Percentiles rank a stretch among this genome's conserved stretches.
These are phyloP conservation scores for Cokeromyces recurvatus DNA, from an alignment of 371 early-diverging fungal species.

Conservation along the genomic window DNA sequence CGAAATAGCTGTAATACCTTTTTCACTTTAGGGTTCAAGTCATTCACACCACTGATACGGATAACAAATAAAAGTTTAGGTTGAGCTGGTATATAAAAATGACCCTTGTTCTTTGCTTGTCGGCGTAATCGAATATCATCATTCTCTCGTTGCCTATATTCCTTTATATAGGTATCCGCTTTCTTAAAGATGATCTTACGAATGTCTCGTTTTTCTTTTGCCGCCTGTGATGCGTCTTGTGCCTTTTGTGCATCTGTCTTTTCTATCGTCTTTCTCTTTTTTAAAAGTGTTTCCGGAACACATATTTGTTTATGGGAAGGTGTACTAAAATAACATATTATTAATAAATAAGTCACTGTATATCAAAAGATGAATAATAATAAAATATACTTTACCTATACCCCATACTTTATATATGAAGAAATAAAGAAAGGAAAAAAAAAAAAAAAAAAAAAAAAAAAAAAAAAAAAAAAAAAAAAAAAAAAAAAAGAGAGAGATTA, in stretches of 20 bases:
- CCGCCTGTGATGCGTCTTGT: conserved; percentile 37
- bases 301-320: conserved; percentile 39
- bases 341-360: too few species aligned
- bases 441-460: too few species aligned
- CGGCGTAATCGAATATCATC: conserved; percentile 84
- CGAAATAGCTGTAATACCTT: conserved; percentile 98
- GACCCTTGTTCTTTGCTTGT: conserved; percentile 81
- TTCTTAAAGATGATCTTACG: conserved; percentile 89
- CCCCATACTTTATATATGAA: too few species aligned
- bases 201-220: conserved; percentile 48
- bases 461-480: too few species aligned
- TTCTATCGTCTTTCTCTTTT: conserved; percentile 87
- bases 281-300: conserved; percentile 91
- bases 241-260: conserved; percentile 75
- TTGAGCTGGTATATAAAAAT: conserved; percentile 92
- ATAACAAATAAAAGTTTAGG: conserved; percentile 94
- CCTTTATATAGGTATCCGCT: conserved; percentile 93
- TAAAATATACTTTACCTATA: too few species aligned
- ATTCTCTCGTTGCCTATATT: conserved; percentile 85
- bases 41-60: conserved; percentile 93
- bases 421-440: too few species aligned
- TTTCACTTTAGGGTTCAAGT: conserved; percentile 95
- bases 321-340: conserved; percentile 19
- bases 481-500: too few species aligned
- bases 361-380: too few species aligned